Evolutionary conservation across 2,329 filamentous ascomycete genomes (phyloP), one percentile per base, ranked within the genome.

Genomic region (Tothia fuscella): DNA sequence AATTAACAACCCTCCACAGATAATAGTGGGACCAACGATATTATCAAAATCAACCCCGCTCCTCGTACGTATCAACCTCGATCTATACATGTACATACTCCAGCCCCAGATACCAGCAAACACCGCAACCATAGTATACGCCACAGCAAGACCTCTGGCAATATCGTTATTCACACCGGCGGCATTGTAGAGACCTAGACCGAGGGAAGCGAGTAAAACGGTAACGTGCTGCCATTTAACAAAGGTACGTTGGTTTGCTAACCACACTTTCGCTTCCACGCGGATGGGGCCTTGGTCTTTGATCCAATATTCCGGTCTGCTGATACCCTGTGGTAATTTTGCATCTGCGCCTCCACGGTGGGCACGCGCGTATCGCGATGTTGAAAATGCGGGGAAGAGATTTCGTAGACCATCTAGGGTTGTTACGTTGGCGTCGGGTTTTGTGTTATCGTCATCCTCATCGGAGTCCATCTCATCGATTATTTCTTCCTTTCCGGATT

Each of bases 191-290:
- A 98, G 66, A 17, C 81, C 84, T 10, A 98, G 67, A 0, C 85
- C 84, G 22, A 98, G 65, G 17, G 80, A 79, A 28, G 87, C 88
- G 19, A 98, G 77, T 12, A 98, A 71, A 37, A 98, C 77, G 47
- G 78, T 81, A 54, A 98, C 87, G 60, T 96, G 88, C 67, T 96
- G 85, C 91, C 91, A 98, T 62, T 95, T 96, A 61, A 98, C 80
- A 58, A 95, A 98, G 0, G 91, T 98, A 47, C 91, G 81, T 65
- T 98, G 89, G 62, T 98, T 98, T 42, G 91, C 91, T 44, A 98
- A 79, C 89, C 91, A 98, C 22, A 98, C 89, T 64, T 98, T 98
- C 47, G 86, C 87, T 65, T 98, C 91, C 44, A 98, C 86, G 56
- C 87, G 82, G 49, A 96, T 74, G 26, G 87, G 83, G 3, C 91